These are phyloP conservation scores for Aureobasidium leucospermi DNA, from an alignment of 2,329 filamentous ascomycete genomes.

Conservation along the genomic window DNA sequence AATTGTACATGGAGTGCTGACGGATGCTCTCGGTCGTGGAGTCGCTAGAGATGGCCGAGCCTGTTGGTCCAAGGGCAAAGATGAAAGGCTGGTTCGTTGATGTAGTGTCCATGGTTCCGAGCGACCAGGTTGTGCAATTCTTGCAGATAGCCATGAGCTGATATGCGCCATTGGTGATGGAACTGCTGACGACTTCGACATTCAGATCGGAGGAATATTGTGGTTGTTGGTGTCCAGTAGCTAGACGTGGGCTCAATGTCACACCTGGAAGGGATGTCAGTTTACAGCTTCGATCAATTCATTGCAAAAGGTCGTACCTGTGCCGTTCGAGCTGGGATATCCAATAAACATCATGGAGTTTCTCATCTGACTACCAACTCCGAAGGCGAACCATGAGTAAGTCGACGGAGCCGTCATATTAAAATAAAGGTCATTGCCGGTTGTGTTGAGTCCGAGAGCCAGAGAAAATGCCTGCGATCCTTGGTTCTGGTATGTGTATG, in stretches of 20 bases:
- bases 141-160: constrained; percentile 31
- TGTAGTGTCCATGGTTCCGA: constrained; percentile 29
- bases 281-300: too few species aligned
- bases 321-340: constrained; percentile 28
- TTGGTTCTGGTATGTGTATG: not conserved
- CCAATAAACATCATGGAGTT: constrained; percentile 39
- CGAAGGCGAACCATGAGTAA: constrained; percentile 39
- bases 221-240: constrained; percentile 30
- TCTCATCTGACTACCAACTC: constrained; percentile 37
- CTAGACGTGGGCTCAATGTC: constrained; percentile 31
- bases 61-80: constrained; percentile 34
- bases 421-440: constrained; percentile 21
- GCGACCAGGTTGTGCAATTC: constrained; percentile 31
- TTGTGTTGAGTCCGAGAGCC: not conserved
- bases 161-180: constrained; percentile 20
- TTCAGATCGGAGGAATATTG: constrained; percentile 23
- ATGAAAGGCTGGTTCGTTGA: constrained; percentile 32
- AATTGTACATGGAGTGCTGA: constrained; percentile 32
- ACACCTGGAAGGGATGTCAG: constrained; percentile 22
- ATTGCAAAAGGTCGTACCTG: too few species aligned
- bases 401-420: constrained; percentile 27
- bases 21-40: constrained; percentile 28
- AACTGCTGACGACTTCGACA: constrained; percentile 24
- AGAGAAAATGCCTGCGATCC: not conserved
- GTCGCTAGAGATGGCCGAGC: constrained; percentile 24